Base-by-base conservation (phyloP, 1,139 yeast genomes). In the Candida mesenterica region DNA sequence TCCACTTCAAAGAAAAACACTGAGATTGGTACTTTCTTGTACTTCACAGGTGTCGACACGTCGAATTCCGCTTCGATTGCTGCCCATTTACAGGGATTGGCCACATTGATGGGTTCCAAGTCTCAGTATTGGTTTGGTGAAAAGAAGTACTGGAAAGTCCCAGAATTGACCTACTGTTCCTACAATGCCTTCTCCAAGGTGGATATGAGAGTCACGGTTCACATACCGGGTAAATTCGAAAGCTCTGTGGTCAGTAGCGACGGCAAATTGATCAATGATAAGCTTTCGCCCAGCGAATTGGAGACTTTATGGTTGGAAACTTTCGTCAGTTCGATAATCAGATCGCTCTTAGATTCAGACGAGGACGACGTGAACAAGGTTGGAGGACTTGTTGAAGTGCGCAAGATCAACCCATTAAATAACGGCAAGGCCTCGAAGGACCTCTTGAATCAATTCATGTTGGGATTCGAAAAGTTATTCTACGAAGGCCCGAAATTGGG, bases 11-110 rank as follows among this genome's bases (percentile, higher is more conserved):
- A 64, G 52, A 62, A 61, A 38, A 50, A 53, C 37, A 56, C 66
- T 18, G 75, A 65, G 39, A 53, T 72, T 28, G 78, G 79, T 3
- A 75, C 82, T 4, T 77, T 72, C 48, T 60, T 77, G 31, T 77
- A 77, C 52, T 75, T 68, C 48, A 73, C 80, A 0, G 82, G 82
- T 3, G 70, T 76, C 3, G 79, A 77, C 52, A 75, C 79, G 5
- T 71, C 78, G 34, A 75, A 71, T 49, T 66, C 77, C 13, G 80
- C 82, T 4, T 69, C 79, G 15, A 72, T 77, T 42, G 82, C 86
- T 8, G 87, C 87, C 42, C 92, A 84, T 53, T 75, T 77, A 50
- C 85, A 80, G 40, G 83, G 89, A 39, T 59, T 92, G 48, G 89
- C 90, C 44, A 84, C 86, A 28, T 68, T 89, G 42, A 80, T 82